phyloP scores from a whole-genome alignment of 805 yeast genomes.

The Kodamaea lidongshanica region DNA sequence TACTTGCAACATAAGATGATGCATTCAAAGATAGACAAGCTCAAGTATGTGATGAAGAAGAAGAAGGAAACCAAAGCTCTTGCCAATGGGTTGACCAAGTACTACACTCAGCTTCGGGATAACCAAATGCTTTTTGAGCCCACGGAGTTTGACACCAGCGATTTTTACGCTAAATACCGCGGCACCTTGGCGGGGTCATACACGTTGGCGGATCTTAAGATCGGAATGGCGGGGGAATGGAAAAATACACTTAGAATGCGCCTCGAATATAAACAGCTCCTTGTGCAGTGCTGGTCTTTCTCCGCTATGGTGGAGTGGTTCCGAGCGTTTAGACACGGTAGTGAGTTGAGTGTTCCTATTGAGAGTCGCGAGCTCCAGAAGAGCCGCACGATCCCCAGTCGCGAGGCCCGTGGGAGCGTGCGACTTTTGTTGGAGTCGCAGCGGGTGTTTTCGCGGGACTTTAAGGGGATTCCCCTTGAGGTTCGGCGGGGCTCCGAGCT shows the following conservation, averaged over 20 bases:
- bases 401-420: neutral
- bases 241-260: slow-evolving; percentile 32
- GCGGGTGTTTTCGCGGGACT: slow-evolving; percentile 8
- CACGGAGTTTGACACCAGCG: slow-evolving; percentile 18
- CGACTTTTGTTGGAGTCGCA: neutral
- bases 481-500: neutral
- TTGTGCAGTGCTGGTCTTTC: slow-evolving; percentile 39
- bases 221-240: slow-evolving; percentile 34
- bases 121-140: slow-evolving; percentile 39
- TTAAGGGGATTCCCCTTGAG: slow-evolving; percentile 8
- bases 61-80: slow-evolving; percentile 13
- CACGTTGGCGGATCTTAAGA: slow-evolving; percentile 25
- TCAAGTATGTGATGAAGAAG: slow-evolving; percentile 15
- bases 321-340: slow-evolving; percentile 28
- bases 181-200: slow-evolving; percentile 21
- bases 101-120: slow-evolving; percentile 17
- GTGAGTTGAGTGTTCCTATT: slow-evolving; percentile 27
- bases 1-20: slow-evolving; percentile 3
- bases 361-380: slow-evolving; percentile 21
- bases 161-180: slow-evolving; percentile 12
- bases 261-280: slow-evolving; percentile 32
- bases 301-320: slow-evolving; percentile 35
- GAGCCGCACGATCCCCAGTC: slow-evolving; percentile 23
- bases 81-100: slow-evolving; percentile 13
- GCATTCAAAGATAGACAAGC: slow-evolving; percentile 9